These are phyloP conservation scores for Dryas integrifolia DNA, from an alignment of 331 rosid genomes.

Conservation along the genomic window DNA sequence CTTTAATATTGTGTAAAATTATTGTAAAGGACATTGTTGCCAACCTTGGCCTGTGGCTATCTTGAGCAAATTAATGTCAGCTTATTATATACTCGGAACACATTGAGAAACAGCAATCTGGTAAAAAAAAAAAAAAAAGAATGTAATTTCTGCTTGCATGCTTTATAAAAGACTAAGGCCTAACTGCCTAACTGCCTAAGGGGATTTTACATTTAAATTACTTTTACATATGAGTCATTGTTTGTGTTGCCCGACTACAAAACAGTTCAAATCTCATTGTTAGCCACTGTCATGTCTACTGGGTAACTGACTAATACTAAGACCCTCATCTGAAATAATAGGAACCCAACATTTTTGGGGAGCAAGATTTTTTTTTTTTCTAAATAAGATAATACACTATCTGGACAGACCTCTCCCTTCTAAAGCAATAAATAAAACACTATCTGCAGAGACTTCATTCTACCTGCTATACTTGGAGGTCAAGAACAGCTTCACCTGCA, in stretches of 20 bases:
- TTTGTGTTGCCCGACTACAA: conserved; percentile 19
- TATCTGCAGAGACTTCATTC: conserved; percentile 19
- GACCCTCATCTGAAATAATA: conserved; percentile 39
- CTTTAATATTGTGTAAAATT: neutral
- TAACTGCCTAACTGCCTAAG: neutral
- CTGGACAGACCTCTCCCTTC: conserved; percentile 24
- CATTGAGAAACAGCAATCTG: too few species aligned
- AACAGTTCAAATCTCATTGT: conserved; percentile 22
- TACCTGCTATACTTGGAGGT: conserved; percentile 48
- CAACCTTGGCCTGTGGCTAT: too few species aligned
- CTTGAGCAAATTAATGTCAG: neutral
- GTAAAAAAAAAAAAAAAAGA: neutral
- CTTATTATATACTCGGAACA: neutral
- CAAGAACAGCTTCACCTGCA: conserved; percentile 84
- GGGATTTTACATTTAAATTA: conserved; percentile 20
- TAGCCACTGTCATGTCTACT: conserved; percentile 25
- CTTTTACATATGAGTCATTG: conserved; percentile 25
- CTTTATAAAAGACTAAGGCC: neutral
- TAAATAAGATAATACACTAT: conserved; percentile 24
- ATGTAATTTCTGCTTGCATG: neutral
- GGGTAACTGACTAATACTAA: conserved; percentile 16
- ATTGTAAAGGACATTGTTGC: neutral
- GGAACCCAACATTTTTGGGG: conserved; percentile 31
- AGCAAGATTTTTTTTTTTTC: neutral
- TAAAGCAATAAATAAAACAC: conserved; percentile 28